Evolutionary conservation across 1,284 basidiomycete species (phyloP).

Genomic region (Wolfiporia cocos): DNA sequence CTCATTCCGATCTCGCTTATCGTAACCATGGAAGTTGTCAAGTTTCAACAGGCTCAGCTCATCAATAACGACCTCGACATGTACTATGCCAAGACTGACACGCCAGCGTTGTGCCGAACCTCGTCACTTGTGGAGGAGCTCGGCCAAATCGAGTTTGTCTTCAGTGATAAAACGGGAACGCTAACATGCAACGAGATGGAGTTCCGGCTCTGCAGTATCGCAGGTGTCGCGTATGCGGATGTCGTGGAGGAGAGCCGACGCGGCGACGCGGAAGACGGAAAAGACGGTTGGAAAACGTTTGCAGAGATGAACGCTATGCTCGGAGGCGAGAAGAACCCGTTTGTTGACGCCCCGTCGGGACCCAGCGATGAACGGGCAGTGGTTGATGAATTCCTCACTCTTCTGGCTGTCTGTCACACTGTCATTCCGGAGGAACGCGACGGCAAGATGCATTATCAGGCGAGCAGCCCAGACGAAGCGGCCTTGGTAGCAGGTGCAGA

Average conservation of each 20-base stretch:
- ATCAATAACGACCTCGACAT: constrained; percentile 97
- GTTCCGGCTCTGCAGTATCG: constrained; percentile 89
- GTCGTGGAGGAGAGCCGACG: constrained; percentile 80
- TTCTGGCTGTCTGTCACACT: constrained; percentile 96
- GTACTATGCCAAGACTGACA: constrained; percentile 94
- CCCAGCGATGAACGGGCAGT: constrained; percentile 47
- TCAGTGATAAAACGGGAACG: constrained; percentile 98
- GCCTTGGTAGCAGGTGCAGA: constrained; percentile 95
- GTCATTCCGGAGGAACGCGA: constrained; percentile 94
- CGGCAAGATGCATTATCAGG: constrained; percentile 87
- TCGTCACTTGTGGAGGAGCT: constrained; percentile 98
- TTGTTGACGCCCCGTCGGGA: constrained; percentile 37
- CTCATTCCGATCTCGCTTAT: constrained; percentile 98
- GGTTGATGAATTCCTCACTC: constrained; percentile 81
- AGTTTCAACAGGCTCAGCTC: constrained; percentile 94
- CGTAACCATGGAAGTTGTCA: constrained; percentile 99
- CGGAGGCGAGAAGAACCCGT: constrained; percentile 45
- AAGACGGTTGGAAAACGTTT: constrained; percentile 75
- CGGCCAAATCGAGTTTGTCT: constrained; percentile 98
- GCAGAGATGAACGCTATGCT: constrained; percentile 60
- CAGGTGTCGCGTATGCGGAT: constrained; percentile 87
- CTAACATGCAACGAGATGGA: constrained; percentile 99
- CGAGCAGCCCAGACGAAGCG: constrained; percentile 97
- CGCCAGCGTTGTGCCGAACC: constrained; percentile 93
- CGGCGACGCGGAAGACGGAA: constrained; percentile 52